Base-by-base conservation (phyloP, 2,329 filamentous ascomycete species). In the Cladophialophora psammophila region DNA sequence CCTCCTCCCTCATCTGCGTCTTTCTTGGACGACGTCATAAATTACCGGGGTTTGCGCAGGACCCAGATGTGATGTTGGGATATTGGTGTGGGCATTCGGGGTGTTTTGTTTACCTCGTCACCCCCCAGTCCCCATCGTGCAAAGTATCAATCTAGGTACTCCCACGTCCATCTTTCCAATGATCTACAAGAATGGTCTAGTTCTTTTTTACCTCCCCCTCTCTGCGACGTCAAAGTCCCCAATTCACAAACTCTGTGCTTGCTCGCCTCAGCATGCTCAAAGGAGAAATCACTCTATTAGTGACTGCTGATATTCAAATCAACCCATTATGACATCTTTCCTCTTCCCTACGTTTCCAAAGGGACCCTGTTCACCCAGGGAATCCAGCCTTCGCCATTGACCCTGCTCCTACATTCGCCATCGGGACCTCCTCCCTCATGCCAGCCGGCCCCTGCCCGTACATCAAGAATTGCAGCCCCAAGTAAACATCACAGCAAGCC, bases 381-480 rank as follows among this genome's bases (percentile, higher is more conserved):
- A 68, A 50, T 13, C 67, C 65, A 40, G 66, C 18, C 32, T 72
- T 72, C 10, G 55, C 64, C 35, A 60, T 57, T 18, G 35, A 63
- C 18, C 54, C 60, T 5, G 58, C 58, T 50, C 58, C 58, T 8
- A 60, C 58, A 20, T 38, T 60, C 15, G 50, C 60, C 69, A 71
- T 69, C 4, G 60, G 63, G 26, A 70, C 62, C 13, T 69, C 69
- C 42, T 60, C 52, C 4, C 20, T 42, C 26, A 60, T 52, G n/a
- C 63, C 63, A 2, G 55, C 53, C 4, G 55, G 58, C 8, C 75
- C 74, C 31, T 75, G 75, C n/a, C 77, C 79, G 66, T 80, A 84
- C 75, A 81, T 79, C 74, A 76, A 82, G 69, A 80, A 84, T 68
- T 84, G 82, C 52, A 82, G 64, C 20, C 82, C 82, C 65, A 84